Conservation (phyloP, 1,284 basidiomycete species). For the Pisolithus thermaeus region DNA sequence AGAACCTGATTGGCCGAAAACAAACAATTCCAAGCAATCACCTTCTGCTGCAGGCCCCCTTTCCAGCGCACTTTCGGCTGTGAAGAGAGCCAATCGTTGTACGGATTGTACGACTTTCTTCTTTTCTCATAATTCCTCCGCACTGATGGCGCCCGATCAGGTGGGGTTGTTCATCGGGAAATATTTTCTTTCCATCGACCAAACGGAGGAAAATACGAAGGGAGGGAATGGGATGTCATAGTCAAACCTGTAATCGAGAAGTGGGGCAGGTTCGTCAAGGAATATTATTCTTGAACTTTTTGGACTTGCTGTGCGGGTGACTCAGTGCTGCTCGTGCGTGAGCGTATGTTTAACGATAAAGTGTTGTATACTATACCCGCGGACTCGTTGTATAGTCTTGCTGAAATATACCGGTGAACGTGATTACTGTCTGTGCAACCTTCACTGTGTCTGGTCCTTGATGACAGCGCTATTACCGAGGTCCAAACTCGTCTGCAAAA, state of each 20-base stretch:
- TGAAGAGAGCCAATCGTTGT: constrained; percentile 21
- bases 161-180: constrained; percentile 61
- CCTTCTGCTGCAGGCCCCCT: not conserved
- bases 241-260: constrained; percentile 70
- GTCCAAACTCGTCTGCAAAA: no score
- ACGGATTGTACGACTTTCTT: constrained; percentile 29
- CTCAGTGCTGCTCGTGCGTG: not conserved
- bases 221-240: constrained; percentile 66
- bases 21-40: constrained; percentile 18
- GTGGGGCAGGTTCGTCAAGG: constrained; percentile 57
- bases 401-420: no score
- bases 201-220: constrained; percentile 43
- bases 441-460: no score
- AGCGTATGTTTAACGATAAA: not conserved
- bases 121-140: not conserved
- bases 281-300: constrained; percentile 21
- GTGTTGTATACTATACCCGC: constrained; percentile 22
- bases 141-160: constrained; percentile 26
- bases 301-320: not conserved
- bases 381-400: constrained; percentile 20
- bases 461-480: no score
- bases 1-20: constrained; percentile 38
- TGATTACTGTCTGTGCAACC: no score
- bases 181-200: constrained; percentile 66
- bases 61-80: not conserved